These are phyloP conservation scores for Penicillium sp. DNA, from an alignment of 2,329 filamentous ascomycete genomes.

Conservation along the genomic window DNA sequence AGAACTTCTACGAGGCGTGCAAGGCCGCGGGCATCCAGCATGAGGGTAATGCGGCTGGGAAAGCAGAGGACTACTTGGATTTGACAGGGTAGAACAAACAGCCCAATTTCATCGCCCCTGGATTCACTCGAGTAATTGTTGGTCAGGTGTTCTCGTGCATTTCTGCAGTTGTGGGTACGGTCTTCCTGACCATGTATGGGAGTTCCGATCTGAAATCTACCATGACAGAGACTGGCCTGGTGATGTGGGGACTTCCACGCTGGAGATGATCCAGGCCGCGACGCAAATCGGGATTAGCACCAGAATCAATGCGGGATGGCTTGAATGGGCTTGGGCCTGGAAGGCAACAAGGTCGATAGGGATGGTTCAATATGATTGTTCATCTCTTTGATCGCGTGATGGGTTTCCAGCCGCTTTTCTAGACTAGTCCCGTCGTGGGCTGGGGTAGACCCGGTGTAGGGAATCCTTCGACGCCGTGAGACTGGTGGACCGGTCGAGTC, in stretches of 20 bases:
- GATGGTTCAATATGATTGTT: too few species aligned
- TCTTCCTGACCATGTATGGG: slow-evolving; percentile 62
- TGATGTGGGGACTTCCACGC: not conserved
- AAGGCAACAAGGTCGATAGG: too few species aligned
- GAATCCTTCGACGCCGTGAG: too few species aligned
- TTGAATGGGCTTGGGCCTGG: too few species aligned
- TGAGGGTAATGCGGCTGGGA: slow-evolving; percentile 70
- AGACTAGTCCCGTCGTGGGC: too few species aligned
- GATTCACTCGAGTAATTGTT: slow-evolving; percentile 70
- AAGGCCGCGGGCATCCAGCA: slow-evolving; percentile 50
- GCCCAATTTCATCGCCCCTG: slow-evolving; percentile 58
- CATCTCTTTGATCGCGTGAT: too few species aligned
- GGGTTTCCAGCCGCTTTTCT: too few species aligned
- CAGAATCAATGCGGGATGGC: not conserved
- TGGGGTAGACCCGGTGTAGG: too few species aligned
- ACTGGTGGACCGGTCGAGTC: too few species aligned
- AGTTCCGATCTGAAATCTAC: slow-evolving; percentile 4
- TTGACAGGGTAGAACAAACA: slow-evolving; percentile 58
- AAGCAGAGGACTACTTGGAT: slow-evolving; percentile 61
- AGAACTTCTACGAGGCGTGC: slow-evolving; percentile 51
- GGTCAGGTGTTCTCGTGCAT: slow-evolving; percentile 70
- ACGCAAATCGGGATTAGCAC: not conserved
- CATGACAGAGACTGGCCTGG: not conserved
- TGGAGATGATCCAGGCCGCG: not conserved
- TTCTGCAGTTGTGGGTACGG: slow-evolving; percentile 65